Base-by-base conservation (phyloP, 805 yeast species). In the Pichia californica region DNA sequence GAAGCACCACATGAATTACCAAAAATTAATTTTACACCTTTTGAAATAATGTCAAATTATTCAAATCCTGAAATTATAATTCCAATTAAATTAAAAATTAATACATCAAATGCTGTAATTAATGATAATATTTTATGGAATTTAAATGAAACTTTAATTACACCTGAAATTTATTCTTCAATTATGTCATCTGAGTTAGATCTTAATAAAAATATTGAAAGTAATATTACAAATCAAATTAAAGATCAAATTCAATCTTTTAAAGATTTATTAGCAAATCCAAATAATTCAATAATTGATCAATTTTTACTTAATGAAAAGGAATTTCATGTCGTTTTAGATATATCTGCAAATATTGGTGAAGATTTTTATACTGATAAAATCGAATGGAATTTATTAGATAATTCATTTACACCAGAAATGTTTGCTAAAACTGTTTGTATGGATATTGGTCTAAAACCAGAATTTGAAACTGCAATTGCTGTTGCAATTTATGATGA, bases 391-490 rank as follows among this genome's bases (percentile, higher is more conserved):
- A 94, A 93, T 57, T 68, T 93, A 34, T 56, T 66, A 7, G 72
- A 66, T 49, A 71, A 67, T 29, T 43, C 57, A 30, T 57, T 84
- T 19, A 76, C 88, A 1, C 97, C 99, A 0, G 96, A 88, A 59
- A 66, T 66, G 41, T 93, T 93, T 68, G 95, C 98, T 0, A 74
- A 71, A 46, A 73, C 75, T 7, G 88, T 91, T 3, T 96, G 87
- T 4, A 72, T 77, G 31, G 99, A 93, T 55, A 61, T 93, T 62
- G 96, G 96, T 0, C 65, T 93, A 27, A 68, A 82, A 2, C 74
- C 87, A 36, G 99, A 93, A 61, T 93, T 91, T 57, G 75, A 79
- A 47, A 91, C 95, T 0, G 95, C 96, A 0, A 86, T 93, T 43
- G 78, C 96, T 0, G 89, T 85, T 54, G 77, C 95, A 1, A 66